phyloP scores from a whole-genome alignment of 768 basidiomycete genomes.

The Dacryopinax primogenitus region DNA sequence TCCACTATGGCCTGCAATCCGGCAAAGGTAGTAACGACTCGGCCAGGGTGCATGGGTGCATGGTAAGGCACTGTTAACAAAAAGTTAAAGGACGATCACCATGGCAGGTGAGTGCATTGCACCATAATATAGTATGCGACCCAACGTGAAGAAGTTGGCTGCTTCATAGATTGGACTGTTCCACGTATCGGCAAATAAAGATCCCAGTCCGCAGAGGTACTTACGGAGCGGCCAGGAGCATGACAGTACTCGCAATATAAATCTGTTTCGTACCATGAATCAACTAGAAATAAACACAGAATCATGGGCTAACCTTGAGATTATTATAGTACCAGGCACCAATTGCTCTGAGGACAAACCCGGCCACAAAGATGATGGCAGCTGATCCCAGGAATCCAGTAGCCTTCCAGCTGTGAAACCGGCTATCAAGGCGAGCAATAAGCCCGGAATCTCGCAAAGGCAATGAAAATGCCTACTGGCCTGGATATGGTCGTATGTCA shows the following conservation, averaged over 20 bases:
- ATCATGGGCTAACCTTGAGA: not conserved
- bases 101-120: not conserved
- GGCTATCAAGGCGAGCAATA: not conserved
- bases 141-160: not conserved
- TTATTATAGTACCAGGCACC: not conserved
- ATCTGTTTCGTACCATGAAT: not conserved
- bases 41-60: slow-evolving; percentile 1
- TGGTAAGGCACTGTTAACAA: not conserved
- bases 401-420: not conserved
- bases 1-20: not conserved
- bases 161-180: slow-evolving; percentile 5
- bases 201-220: not conserved
- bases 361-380: not conserved
- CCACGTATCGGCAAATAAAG: not conserved
- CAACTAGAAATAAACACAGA: not conserved
- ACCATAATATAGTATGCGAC: not conserved
- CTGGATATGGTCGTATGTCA: too few relatives aligned
- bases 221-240: not conserved
- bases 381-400: not conserved
- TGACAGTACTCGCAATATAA: not conserved
- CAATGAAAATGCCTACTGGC: not conserved
- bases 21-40: not conserved
- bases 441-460: not conserved
- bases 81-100: not conserved
- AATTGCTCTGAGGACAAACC: not conserved